Percentiles rank a stretch among this genome's conserved stretches.
phyloP scores from a whole-genome alignment of 108 stramenopile genomes.

The Poteriospumella lacustris region DNA sequence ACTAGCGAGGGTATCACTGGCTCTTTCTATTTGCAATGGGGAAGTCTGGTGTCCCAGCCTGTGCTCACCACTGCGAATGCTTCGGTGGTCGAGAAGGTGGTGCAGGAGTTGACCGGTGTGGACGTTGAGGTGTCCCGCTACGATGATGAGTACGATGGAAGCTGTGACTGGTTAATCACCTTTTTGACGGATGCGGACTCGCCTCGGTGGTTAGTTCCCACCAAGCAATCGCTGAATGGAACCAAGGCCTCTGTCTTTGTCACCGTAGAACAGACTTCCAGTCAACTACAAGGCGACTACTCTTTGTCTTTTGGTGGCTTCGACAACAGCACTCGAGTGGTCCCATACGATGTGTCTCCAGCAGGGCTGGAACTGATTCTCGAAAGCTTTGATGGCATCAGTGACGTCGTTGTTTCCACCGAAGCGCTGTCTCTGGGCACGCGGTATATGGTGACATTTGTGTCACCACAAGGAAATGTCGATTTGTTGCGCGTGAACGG shows the following conservation, averaged over 20 bases:
- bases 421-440: background rate
- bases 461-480: background rate
- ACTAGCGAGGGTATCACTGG: background rate
- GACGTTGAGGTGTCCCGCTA: background rate
- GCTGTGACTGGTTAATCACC: slow-evolving; percentile 11
- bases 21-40: background rate
- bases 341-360: background rate
- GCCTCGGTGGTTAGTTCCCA: background rate
- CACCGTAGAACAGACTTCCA: background rate
- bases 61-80: background rate
- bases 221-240: background rate
- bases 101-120: background rate
- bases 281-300: background rate
- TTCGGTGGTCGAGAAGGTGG: background rate
- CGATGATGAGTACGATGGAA: slow-evolving; percentile 4
- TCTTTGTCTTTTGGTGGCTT: background rate
- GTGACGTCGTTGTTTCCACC: background rate
- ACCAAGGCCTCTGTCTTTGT: background rate
- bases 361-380: background rate
- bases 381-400: background rate
- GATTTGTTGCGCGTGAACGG: background rate
- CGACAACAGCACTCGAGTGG: background rate
- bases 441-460: slow-evolving; percentile 14
- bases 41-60: background rate
- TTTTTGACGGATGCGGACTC: background rate